These are phyloP conservation scores for Bruguiera sexangula DNA, from an alignment of 345 rosid genomes.

Conservation along the genomic window DNA sequence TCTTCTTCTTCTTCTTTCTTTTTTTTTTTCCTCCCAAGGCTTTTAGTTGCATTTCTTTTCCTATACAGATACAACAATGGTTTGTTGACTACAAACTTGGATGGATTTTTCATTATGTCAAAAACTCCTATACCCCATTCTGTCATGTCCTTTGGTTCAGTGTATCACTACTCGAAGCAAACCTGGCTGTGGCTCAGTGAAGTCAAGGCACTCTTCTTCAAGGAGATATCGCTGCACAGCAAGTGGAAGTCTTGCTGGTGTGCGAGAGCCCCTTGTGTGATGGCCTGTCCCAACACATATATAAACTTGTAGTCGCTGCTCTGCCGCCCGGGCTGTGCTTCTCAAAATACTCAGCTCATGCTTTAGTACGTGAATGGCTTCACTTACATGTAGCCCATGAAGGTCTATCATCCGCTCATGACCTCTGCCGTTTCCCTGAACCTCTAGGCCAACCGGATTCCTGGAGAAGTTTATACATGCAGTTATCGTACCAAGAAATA, in stretches of 20 bases:
- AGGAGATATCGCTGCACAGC: conserved; percentile 87
- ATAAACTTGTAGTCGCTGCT: conserved; percentile 81
- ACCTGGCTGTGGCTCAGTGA: conserved; percentile 89
- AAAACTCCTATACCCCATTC: conserved; percentile 40
- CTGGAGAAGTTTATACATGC: conserved; percentile 31
- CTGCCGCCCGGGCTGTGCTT: conserved; percentile 68
- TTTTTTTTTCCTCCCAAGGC: conserved; percentile 8
- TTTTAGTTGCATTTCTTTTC: conserved; percentile 44
- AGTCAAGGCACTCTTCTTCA: conserved; percentile 88
- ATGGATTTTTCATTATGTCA: conserved; percentile 32
- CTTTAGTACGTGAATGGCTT: conserved; percentile 82
- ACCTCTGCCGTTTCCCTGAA: conserved; percentile 61
- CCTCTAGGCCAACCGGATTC: conserved; percentile 66
- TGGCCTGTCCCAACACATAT: conserved; percentile 99
- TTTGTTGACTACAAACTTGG: conserved; percentile 20
- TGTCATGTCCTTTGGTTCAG: conserved; percentile 35
- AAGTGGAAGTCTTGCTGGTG: conserved; percentile 85
- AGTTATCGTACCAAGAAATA: neutral
- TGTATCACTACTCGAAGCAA: conserved; percentile 85
- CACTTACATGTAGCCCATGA: conserved; percentile 89
- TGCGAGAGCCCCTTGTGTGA: conserved; percentile 88
- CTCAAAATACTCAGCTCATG: conserved; percentile 72
- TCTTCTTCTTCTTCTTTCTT: neutral
- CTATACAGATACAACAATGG: conserved; percentile 60
- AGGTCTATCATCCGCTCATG: conserved; percentile 92